Evolutionary conservation across 1,284 basidiomycete genomes (phyloP), one percentile per base, ranked within the genome.

Genomic region (Mycosarcoma maydis): DNA sequence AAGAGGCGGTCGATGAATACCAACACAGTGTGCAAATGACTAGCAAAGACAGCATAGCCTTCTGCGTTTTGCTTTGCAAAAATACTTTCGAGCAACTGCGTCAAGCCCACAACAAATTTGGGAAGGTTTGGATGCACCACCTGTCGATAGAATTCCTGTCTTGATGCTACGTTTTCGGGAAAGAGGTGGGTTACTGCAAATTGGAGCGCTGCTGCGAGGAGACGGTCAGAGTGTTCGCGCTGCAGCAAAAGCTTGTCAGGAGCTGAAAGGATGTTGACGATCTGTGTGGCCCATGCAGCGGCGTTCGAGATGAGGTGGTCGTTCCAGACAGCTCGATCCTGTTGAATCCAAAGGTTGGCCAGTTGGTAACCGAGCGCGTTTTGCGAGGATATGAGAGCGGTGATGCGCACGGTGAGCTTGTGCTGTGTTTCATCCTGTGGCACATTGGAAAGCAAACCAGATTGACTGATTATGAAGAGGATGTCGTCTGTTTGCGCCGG

Each of bases 91-190:
- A 61, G 48, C 11, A 70, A 48, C 51, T 59, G 58, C 0, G 55
- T 48, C 13, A 70, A 44, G 1, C 49, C 61, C 0, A 38, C 13
- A 8, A 45, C 55, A 9, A 66, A 30, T 34, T 69, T 70, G 17
- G 64, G 46, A 3, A 76, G 48, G 30, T 66, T 55, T 2, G 75
- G 75, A 9, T 60, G 53, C 30, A 69, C 72, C 0, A 76, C 65
- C 22, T 70, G 65, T 19, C 75, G 62, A 41, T 73, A 57, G 39
- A 70, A 76, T 40, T 76, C 75, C 23, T 66, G 68, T 33, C 58
- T 48, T 1, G 58, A 34, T 14, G 68, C 53, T 14, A 60, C 50
- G 43, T 50, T 43, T 29, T 66, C 61, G 27, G 50, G 41, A 19
- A 52, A 69, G 54, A 61, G 60, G 47, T 59, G 70, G 30, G 36